A percentile compares a stretch with the other conserved stretches of the same genome.
Conservation (phyloP, 805 yeast genomes). For the Priceomyces haplophilus region DNA sequence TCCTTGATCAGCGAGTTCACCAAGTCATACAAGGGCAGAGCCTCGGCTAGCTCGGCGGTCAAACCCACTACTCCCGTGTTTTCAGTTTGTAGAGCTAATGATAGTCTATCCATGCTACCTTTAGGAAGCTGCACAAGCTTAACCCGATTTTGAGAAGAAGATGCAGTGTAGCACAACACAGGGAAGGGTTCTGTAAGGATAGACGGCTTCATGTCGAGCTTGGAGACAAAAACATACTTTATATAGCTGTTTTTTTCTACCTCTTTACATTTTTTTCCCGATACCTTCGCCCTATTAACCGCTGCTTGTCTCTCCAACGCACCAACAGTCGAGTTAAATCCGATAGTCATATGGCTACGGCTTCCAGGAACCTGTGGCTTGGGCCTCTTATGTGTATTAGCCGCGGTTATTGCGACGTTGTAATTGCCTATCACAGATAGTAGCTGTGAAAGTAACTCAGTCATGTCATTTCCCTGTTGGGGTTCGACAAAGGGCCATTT, state of each 20-base stretch:
- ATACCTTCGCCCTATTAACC: conserved; percentile 10
- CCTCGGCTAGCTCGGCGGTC: conserved; percentile 23
- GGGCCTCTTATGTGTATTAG: conserved; percentile 7
- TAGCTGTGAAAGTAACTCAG: conserved; percentile 33
- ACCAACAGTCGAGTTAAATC: conserved; percentile 56
- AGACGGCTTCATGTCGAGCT: conserved; percentile 49
- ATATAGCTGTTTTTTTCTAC: conserved; percentile 12
- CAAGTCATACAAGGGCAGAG: conserved; percentile 25
- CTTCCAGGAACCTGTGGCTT: conserved; percentile 23
- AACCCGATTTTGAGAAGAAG: conserved; percentile 31
- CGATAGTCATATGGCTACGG: conserved; percentile 30
- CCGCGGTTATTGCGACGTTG: conserved; percentile 12
- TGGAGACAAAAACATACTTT: conserved; percentile 57
- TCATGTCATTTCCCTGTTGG: conserved; percentile 31
- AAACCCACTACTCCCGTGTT: conserved; percentile 35
- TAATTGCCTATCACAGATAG: conserved; percentile 31
- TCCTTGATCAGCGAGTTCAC: conserved; percentile 30
- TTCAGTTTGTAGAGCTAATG: conserved; percentile 25
- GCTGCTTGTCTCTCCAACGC: conserved; percentile 44
- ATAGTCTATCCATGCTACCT: conserved; percentile 31
- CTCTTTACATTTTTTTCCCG: conserved; percentile 1
- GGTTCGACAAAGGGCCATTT: conserved; percentile 43
- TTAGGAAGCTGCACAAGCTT: conserved; percentile 62
- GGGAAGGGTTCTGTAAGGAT: conserved; percentile 60
- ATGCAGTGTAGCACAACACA: conserved; percentile 47